These are phyloP conservation scores for Prunus yedoensis DNA, from an alignment of 331 rosid genomes.

Conservation along the genomic window DNA sequence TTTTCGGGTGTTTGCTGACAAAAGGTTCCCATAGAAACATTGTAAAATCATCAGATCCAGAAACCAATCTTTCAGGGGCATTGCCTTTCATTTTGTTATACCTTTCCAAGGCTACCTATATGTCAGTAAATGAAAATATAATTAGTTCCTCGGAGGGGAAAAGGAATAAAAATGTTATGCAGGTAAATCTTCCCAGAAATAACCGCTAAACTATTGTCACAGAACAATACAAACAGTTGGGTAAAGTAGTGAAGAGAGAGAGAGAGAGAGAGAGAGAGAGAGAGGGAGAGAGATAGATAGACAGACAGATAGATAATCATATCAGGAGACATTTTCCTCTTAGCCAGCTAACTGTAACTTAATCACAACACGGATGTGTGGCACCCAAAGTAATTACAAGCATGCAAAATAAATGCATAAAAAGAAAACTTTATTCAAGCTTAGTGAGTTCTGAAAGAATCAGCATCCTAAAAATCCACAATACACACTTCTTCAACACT, in stretches of 20 bases:
- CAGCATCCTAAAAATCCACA: not conserved
- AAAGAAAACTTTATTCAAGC: not conserved
- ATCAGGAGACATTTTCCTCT: not conserved
- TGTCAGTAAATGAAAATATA: constrained; percentile 6
- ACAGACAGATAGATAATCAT: not conserved
- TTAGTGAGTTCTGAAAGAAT: not conserved
- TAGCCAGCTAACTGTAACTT: not conserved
- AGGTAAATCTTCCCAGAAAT: not conserved
- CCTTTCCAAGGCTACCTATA: constrained; percentile 91
- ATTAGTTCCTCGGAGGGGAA: constrained; percentile 10
- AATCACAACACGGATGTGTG: not conserved
- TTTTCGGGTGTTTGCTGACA: constrained; percentile 79
- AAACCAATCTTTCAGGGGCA: constrained; percentile 92
- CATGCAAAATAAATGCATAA: not conserved
- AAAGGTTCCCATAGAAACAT: constrained; percentile 98
- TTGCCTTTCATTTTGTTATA: constrained; percentile 76
- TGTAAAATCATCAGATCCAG: constrained; percentile 96
- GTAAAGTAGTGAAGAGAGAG: not conserved
- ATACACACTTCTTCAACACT: not conserved
- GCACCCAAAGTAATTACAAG: not conserved
- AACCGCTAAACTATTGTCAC: not conserved
- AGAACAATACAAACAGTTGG: not conserved
- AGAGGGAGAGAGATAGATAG: not conserved
- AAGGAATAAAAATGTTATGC: not conserved
- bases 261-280: too few relatives aligned